Base-by-base conservation (phyloP, 1,284 basidiomycete species). In the Ganoderma meredithae region DNA sequence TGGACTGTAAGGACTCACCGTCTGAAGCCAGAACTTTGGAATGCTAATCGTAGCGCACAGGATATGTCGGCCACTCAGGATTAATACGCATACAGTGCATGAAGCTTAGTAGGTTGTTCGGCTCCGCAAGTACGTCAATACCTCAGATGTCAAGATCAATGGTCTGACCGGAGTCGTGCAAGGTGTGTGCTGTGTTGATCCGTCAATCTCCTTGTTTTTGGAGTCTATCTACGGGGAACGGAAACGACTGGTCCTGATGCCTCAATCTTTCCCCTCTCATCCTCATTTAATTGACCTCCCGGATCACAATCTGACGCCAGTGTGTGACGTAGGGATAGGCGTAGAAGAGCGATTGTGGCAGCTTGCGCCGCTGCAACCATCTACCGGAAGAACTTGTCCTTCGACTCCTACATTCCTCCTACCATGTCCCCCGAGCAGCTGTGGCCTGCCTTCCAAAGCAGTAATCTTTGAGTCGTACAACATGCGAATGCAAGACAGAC, bases 371-470 rank as follows among this genome's bases (percentile, higher is more conserved):
- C 44, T 22, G n/a, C n/a, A 3, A 17, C 19, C 17, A n/a, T 47
- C 9, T n/a, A 47, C 7, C n/a, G 17, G 44, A 9, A 1, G 6
- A 22, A 22, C 19, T 19, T 22, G 17, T 19, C 44, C 44, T 19
- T 47, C 19, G 19, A 33, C 13, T 56, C 5, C 55, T n/a, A 66
- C 69, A 41, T 62, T 47, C 40, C 61, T 44, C 17, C 33, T 5
- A 17, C 47, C 17, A 47, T 49, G 36, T 25, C 61, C 19, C 5
- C n/a, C 33, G 61, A 36, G 33, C 61, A 53, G 44, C 33, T 62
- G n/a, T n/a, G 25, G 31, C 33, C 47, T 19, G 47, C 31, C n/a
- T 62, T 52, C 31, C 17, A 52, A 25, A 9, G n/a, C 39, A 27
- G 31, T 15, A n/a, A 62, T n/a, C 6, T 15, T 47, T 62, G 61